Base-by-base conservation (phyloP, 371 early-diverging fungal species). In the Mortierella sp. region DNA sequence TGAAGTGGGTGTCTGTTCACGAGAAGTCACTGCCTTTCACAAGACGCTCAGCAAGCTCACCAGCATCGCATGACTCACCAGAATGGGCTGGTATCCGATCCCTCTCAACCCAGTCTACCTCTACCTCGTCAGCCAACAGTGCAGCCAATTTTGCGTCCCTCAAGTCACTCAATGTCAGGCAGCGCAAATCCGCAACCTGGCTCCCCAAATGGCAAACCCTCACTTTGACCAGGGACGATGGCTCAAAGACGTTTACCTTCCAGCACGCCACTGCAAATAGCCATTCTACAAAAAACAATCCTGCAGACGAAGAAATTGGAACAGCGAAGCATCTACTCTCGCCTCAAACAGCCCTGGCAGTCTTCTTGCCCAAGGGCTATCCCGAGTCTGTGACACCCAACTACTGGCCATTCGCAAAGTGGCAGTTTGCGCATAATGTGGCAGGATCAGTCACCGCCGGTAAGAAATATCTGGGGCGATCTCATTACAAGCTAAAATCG, bases 381-480 rank as follows among this genome's bases (percentile, higher is more conserved):
- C 91, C 89, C n/a, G 79, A 81, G 41, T 82, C 89, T 0, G 92
- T 93, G 14, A 82, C 89, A 3, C 72, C 81, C 31, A 88, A 90
- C 66, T 94, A 93, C 72, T 67, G 80, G 44, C 70, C 80, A 6
- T 93, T 88, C 71, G 81, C 86, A 23, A 75, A 86, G 50, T 94
- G 92, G 90, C 85, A 88, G 63, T 90, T 93, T 69, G 49, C 84
- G 15, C 86, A 90, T 62, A 89, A 87, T 55, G 84, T 91, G 14
- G 68, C 90, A 1, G 93, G 94, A 41, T 84, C 93, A 0, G 83
- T 92, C 4, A 87, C 91, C 3, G 88, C 91, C 49, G 93, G 85
- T 83, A 60, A 56, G 60, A 26, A 49, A 14, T n/a, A n/a, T n/a
- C n/a, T n/a, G n/a, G n/a, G n/a, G n/a, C n/a, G n/a, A n/a, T n/a